Percentiles rank a stretch among this genome's conserved stretches.
Conservation (phyloP, 176 grass and related monocot species). For the Lolium perenne region DNA sequence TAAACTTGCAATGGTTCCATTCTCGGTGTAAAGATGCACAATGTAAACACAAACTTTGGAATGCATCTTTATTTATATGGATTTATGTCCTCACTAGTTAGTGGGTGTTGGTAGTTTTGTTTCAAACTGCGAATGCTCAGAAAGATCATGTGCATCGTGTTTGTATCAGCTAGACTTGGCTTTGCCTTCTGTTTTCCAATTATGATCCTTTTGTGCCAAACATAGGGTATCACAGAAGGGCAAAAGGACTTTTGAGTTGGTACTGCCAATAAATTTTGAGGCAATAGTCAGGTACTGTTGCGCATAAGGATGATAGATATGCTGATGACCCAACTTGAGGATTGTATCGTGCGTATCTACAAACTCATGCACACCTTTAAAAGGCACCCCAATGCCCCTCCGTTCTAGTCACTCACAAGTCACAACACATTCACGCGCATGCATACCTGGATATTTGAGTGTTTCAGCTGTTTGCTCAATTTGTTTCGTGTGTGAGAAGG, state of each 20-base stretch:
- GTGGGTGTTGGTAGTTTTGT: background rate
- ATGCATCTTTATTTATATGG: no score
- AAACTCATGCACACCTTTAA: background rate
- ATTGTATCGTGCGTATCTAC: background rate
- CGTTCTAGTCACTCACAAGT: background rate
- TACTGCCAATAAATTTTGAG: background rate
- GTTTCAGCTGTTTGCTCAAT: no score
- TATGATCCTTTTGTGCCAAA: background rate
- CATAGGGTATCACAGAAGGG: background rate
- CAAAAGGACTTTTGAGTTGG: background rate
- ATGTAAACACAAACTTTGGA: no score
- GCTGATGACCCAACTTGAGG: background rate
- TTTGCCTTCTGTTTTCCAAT: background rate
- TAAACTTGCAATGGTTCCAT: background rate
- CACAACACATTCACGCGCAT: background rate
- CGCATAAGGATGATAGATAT: background rate
- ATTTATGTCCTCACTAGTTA: background rate
- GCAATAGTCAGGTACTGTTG: background rate
- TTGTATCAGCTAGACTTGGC: background rate
- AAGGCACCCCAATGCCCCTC: background rate
- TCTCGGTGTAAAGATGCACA: background rate
- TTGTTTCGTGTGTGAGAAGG: no score
- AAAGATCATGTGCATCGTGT: background rate
- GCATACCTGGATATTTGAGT: no score
- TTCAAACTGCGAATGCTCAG: background rate